Evolutionary conservation across 495 filamentous ascomycete genomes (phyloP).

Genomic region (Neurospora sp.): DNA sequence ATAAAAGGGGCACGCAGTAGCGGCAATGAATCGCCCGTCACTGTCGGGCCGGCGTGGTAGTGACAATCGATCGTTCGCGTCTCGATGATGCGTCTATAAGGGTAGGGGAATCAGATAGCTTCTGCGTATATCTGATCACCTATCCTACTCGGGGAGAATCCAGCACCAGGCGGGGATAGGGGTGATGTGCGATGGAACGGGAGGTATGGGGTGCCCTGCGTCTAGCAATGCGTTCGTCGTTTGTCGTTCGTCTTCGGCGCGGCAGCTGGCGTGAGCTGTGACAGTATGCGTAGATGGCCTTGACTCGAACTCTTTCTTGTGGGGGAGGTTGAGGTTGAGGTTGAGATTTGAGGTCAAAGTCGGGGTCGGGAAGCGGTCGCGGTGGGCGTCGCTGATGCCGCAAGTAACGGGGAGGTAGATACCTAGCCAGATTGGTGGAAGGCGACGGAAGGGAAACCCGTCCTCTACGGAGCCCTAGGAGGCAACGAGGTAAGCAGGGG

Average conservation of each 20-base stretch:
- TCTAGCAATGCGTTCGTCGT: background rate
- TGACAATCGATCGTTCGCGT: background rate
- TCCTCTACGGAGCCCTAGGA: background rate
- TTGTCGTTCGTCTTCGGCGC: background rate
- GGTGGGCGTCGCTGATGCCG: background rate
- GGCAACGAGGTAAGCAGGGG: background rate
- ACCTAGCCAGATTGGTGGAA: background rate
- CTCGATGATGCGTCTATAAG: background rate
- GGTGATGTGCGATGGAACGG: background rate
- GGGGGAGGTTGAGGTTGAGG: background rate
- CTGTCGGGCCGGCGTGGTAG: background rate
- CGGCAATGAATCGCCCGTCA: background rate
- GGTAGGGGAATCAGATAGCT: background rate
- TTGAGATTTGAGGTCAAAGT: background rate
- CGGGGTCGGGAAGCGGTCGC: background rate
- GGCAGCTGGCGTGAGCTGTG: background rate
- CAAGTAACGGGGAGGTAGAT: background rate
- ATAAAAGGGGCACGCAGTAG: background rate
- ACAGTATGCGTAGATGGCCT: background rate
- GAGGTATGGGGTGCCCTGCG: background rate
- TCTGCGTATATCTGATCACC: background rate
- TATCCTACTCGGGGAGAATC: background rate
- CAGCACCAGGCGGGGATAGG: background rate
- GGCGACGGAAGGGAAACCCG: background rate
- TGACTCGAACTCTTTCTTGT: background rate